Evolutionary conservation across 352 stramenopile species (phyloP), one percentile per base, ranked within the genome.

Genomic region (Phytopythium oedochilum): DNA sequence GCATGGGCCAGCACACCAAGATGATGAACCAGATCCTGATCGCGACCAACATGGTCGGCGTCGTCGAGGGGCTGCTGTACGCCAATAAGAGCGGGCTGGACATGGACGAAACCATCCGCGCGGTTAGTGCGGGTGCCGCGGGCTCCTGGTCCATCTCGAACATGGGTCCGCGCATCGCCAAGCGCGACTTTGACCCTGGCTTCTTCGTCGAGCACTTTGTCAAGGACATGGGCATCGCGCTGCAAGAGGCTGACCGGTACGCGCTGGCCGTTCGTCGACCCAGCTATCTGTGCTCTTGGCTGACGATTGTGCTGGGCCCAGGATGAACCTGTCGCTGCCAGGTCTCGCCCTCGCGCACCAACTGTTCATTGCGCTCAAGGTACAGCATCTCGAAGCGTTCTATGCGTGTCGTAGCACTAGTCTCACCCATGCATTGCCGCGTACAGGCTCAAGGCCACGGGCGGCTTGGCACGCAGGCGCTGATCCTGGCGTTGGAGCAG

Each of bases 21-120:
- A 96, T 96, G 84, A 84, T 97, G 25, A 97, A 97, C 70, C 88
- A 97, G 60, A 89, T 93, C 55, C 61, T 92, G 51, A 94, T 94
- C 42, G 78, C 83, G n/a, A 91, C 81, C 49, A 92, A 92, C 62
- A 94, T 94, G 83, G 92, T 96, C 54, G 88, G 87, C 38, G 83
- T 96, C 10, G 83, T 90, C 11, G 88, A 97, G 56, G 88, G 86
- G 12, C 67, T 97, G 49, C 59, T 97, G 34, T 96, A 96, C 64
- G 87, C 86, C 20, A 81, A 94, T 47, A 87, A 83, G 57, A 85
- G 74, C 10, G 88, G 88, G 0, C 70, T 97, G 26, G 78, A 97
- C 54, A 71, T 94, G 61, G 73, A 92, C 52, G 86, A 96, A 63
- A 80, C 84, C 12, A 96, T 97, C 31, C 71, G 63, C 15, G 87